Percentiles rank a stretch among this genome's conserved stretches.
phyloP scores from a whole-genome alignment of 1,284 basidiomycete genomes.

The Vanrija sp. region DNA sequence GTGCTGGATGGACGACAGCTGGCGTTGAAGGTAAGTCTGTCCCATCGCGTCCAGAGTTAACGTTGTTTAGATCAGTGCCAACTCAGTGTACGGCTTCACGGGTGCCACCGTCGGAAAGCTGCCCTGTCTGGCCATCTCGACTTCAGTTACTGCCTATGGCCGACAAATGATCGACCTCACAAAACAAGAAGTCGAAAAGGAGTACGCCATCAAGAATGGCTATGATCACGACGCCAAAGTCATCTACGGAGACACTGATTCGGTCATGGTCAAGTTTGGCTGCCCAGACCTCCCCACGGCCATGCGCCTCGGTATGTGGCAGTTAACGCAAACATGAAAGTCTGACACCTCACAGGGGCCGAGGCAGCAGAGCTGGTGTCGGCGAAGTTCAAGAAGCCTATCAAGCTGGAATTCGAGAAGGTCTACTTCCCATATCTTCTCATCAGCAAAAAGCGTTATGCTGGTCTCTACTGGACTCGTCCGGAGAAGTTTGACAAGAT shows the following conservation, averaged over 20 bases:
- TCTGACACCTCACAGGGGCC: slow-evolving; percentile 57
- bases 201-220: slow-evolving; percentile 81
- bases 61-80: slow-evolving; percentile 74
- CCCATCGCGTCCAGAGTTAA: neutral
- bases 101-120: slow-evolving; percentile 92
- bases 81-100: slow-evolving; percentile 96
- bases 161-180: slow-evolving; percentile 97
- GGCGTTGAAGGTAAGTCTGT: slow-evolving; percentile 69
- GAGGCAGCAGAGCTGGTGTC: slow-evolving; percentile 95
- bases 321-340: neutral
- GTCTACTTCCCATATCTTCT: slow-evolving; percentile 95
- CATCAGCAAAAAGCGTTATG: slow-evolving; percentile 96
- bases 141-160: slow-evolving; percentile 86
- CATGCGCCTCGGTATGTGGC: slow-evolving; percentile 74
- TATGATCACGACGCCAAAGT: slow-evolving; percentile 81
- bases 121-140: slow-evolving; percentile 88
- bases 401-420: slow-evolving; percentile 97
- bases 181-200: slow-evolving; percentile 81
- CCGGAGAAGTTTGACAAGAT: slow-evolving; percentile 94
- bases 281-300: slow-evolving; percentile 75
- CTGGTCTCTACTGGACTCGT: slow-evolving; percentile 91
- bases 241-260: slow-evolving; percentile 96
- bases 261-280: slow-evolving; percentile 94
- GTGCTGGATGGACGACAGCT: slow-evolving; percentile 91
- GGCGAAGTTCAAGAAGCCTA: slow-evolving; percentile 82